A percentile compares a stretch with the other conserved stretches of the same genome.
phyloP scores from a whole-genome alignment of 495 filamentous ascomycete genomes.

The Talaromyces ruber region DNA sequence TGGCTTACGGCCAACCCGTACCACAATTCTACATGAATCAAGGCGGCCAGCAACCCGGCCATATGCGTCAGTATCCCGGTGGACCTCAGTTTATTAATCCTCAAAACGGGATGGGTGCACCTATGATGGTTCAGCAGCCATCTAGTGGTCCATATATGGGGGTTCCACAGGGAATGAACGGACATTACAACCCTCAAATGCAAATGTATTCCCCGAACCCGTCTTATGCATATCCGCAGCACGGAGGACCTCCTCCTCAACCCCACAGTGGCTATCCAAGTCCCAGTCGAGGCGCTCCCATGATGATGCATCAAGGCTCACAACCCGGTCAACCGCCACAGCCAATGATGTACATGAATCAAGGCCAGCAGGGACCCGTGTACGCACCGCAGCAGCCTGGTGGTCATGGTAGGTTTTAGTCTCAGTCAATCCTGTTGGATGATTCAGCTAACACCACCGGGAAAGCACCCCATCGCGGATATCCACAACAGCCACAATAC shows the following conservation, averaged over 20 bases:
- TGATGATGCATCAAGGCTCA: constrained; percentile 79
- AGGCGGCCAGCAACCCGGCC: constrained; percentile 43
- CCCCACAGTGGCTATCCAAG: constrained; percentile 76
- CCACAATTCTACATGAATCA: constrained; percentile 60
- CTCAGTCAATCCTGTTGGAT: constrained; percentile 5
- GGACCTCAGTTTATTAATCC: constrained; percentile 56
- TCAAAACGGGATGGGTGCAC: constrained; percentile 58
- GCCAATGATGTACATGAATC: constrained; percentile 56
- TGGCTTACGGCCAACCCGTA: constrained; percentile 65
- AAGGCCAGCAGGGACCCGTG: constrained; percentile 56
- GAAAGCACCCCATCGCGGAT: constrained; percentile 48
- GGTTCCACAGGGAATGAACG: constrained; percentile 45
- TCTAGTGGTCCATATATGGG: constrained; percentile 49
- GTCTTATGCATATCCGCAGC: constrained; percentile 54
- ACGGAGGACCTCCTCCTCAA: constrained; percentile 50
- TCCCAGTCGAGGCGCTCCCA: constrained; percentile 64
- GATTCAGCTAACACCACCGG: constrained; percentile 19
- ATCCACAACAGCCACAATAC: constrained; percentile 53
- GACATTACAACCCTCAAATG: constrained; percentile 58
- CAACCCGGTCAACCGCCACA: constrained; percentile 59
- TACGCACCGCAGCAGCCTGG: constrained; percentile 54
- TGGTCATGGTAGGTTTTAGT: constrained; percentile 51
- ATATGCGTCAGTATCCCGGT: constrained; percentile 38
- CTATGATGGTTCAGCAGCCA: constrained; percentile 76
- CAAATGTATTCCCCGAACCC: constrained; percentile 66